Evolutionary conservation across 2,329 filamentous ascomycete species (phyloP).

Genomic region (Xylaria hypoxylon): DNA sequence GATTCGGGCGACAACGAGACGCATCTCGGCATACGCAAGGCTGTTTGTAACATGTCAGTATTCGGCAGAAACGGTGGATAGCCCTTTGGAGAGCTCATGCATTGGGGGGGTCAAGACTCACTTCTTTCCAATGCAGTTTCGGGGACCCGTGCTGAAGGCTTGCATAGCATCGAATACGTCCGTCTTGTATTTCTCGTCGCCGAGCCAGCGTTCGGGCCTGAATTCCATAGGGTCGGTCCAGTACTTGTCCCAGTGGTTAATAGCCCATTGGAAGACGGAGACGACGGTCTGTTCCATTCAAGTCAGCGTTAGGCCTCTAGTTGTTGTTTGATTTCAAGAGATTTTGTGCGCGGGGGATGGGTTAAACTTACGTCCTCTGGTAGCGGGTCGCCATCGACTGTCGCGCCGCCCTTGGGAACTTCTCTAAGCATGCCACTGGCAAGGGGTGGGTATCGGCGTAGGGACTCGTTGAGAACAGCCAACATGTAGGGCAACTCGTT

Average conservation of each 20-base stretch:
- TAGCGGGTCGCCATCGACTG: slow-evolving; percentile 45
- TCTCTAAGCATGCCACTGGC: slow-evolving; percentile 43
- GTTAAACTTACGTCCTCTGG: slow-evolving; percentile 45
- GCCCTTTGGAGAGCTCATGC: too few species aligned
- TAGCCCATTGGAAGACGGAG: slow-evolving; percentile 53
- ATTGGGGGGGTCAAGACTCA: slow-evolving; percentile 43
- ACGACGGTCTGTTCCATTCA: slow-evolving; percentile 50
- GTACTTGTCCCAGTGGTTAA: slow-evolving; percentile 51
- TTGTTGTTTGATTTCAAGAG: background rate
- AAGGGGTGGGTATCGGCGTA: slow-evolving; percentile 57
- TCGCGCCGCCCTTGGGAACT: slow-evolving; percentile 46
- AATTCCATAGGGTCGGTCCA: slow-evolving; percentile 55
- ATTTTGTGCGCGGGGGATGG: background rate
- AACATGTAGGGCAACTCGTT: slow-evolving; percentile 55
- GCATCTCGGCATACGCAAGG: slow-evolving; percentile 57
- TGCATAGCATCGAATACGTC: slow-evolving; percentile 53
- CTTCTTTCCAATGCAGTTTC: slow-evolving; percentile 58
- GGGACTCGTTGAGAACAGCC: slow-evolving; percentile 57
- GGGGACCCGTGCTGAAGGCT: slow-evolving; percentile 54
- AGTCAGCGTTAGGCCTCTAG: slow-evolving; percentile 26
- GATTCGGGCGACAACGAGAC: slow-evolving; percentile 54
- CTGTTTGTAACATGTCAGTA: slow-evolving; percentile 42
- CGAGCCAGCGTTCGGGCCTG: slow-evolving; percentile 56
- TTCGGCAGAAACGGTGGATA: background rate
- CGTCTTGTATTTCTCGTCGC: slow-evolving; percentile 46